Percentiles rank a stretch among this genome's conserved stretches.
phyloP scores from a whole-genome alignment of 1,284 basidiomycete genomes.

The Stereum hirsutum region DNA sequence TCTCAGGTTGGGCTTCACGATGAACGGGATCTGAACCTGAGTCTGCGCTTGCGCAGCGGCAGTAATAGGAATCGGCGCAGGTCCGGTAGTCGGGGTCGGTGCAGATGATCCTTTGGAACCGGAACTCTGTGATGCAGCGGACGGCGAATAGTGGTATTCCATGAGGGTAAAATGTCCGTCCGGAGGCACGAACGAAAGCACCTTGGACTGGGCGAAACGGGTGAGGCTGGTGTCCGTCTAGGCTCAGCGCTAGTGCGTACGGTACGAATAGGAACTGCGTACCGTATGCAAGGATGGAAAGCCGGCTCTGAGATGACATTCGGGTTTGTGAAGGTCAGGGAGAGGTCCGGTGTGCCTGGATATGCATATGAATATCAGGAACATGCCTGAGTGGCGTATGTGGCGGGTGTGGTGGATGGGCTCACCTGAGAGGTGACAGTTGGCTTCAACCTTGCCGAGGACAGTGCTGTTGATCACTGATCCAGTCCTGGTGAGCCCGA shows the following conservation, averaged over 20 bases:
- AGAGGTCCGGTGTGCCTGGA: constrained; percentile 81
- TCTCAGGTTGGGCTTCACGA: constrained; percentile 50
- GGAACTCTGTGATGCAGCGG: constrained; percentile 15
- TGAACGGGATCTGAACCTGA: constrained; percentile 55
- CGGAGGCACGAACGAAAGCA: constrained; percentile 89
- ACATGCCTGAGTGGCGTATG: neutral
- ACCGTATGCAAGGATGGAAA: constrained; percentile 91
- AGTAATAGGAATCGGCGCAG: constrained; percentile 7
- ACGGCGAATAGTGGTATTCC: constrained; percentile 70
- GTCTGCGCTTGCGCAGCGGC: constrained; percentile 27
- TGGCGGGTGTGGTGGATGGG: neutral
- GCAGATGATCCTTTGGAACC: too few species aligned
- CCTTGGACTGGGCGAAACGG: constrained; percentile 73
- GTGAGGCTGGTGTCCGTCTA: constrained; percentile 43
- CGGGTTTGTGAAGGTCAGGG: constrained; percentile 75
- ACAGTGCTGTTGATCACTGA: constrained; percentile 65
- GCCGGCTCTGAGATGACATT: constrained; percentile 69
- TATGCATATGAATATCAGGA: constrained; percentile 1
- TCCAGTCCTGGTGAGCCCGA: constrained; percentile 52
- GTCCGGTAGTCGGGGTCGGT: too few species aligned
- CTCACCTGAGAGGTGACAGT: constrained; percentile 73
- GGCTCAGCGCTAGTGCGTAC: constrained; percentile 1
- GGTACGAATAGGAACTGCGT: constrained; percentile 16
- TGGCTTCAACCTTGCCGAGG: constrained; percentile 76
- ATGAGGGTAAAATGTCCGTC: constrained; percentile 86